Evolutionary conservation across 192 early-diverging fungal genomes (phyloP), one percentile per base, ranked within the genome.

Genomic region (Podochytrium sp.): DNA sequence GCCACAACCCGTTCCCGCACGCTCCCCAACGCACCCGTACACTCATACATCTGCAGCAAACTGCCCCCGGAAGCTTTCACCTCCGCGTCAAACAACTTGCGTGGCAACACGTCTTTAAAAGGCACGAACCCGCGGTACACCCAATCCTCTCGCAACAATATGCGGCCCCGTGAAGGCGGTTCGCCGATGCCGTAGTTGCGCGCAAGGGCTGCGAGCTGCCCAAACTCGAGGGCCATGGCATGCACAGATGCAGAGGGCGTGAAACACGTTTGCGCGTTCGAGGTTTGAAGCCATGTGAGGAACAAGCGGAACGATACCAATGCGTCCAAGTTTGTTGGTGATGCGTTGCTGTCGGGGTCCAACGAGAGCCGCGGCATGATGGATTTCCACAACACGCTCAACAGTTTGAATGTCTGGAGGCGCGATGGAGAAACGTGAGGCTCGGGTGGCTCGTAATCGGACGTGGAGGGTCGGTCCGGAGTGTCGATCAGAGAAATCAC

Each of bases 41-140:
- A 39, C n/a, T 38, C 23, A 27, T 55, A 65, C 52, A 53, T 34
- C 14, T 67, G 51, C 52, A 66, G 25, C 65, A 56, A 47, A 1
- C 40, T 2, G 39, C 59, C 32, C 33, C 37, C 47, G 2, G n/a
- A 29, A 7, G 42, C 34, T 39, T 35, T 38, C 2, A 69, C 63
- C 2, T 25, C 34, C 25, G 7, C 62, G 43, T 76, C 75, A 70
- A 76, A 76, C 41, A 18, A 16, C 56, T 47, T 65, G 32, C 65
- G 37, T 25, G 52, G 40, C 33, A 47, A 39, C n/a, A 35, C 25
- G n/a, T 76, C 66, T 38, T 33, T 52, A 37, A 76, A 27, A 7
- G 75, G 75, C 27, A 51, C 23, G 56, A 76, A 76, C 1, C 75
- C 75, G 34, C 75, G 65, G 23, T 69, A 63, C 12, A 33, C 20